Evolutionary conservation across 179 eudicot species (phyloP).

Genomic region (Silene noctiflora): DNA sequence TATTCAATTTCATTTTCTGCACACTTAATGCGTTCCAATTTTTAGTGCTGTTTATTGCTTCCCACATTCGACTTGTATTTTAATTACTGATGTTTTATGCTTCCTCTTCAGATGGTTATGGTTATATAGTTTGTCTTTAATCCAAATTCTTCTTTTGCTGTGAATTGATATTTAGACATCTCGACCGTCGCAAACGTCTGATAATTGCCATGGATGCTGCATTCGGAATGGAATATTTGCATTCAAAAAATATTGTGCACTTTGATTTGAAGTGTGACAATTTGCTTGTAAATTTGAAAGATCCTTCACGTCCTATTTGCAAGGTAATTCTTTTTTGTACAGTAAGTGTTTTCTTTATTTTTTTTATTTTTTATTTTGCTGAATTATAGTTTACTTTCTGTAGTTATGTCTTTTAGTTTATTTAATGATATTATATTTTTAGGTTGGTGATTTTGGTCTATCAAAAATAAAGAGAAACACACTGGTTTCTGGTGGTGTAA

Average conservation of each 20-base stretch:
- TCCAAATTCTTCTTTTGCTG: not conserved
- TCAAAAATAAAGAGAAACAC: slow-evolving; percentile 49
- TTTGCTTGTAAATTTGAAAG: slow-evolving; percentile 48
- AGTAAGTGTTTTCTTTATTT: not conserved
- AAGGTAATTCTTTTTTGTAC: slow-evolving; percentile 28
- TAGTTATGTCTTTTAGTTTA: not conserved
- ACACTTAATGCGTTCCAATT: not conserved
- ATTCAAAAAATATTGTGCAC: slow-evolving; percentile 47
- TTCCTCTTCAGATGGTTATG: not conserved
- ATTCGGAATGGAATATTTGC: slow-evolving; percentile 50
- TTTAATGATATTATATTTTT: not conserved
- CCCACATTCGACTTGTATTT: not conserved
- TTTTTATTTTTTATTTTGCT: too few relatives aligned
- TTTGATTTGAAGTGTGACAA: slow-evolving; percentile 53
- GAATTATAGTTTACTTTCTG: not conserved
- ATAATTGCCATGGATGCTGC: slow-evolving; percentile 57
- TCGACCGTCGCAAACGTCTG: slow-evolving; percentile 44
- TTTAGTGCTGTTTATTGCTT: not conserved
- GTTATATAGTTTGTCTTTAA: not conserved
- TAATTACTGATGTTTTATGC: slow-evolving; percentile 1
- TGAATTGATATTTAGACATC: slow-evolving; percentile 28
- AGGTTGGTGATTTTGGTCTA: slow-evolving; percentile 52
- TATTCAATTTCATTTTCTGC: not conserved
- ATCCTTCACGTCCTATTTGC: slow-evolving; percentile 49
- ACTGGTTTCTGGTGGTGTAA: slow-evolving; percentile 51